Evolutionary conservation across 768 basidiomycete species (phyloP), one percentile per base, ranked within the genome.

Genomic region (Boletus rex-veris): DNA sequence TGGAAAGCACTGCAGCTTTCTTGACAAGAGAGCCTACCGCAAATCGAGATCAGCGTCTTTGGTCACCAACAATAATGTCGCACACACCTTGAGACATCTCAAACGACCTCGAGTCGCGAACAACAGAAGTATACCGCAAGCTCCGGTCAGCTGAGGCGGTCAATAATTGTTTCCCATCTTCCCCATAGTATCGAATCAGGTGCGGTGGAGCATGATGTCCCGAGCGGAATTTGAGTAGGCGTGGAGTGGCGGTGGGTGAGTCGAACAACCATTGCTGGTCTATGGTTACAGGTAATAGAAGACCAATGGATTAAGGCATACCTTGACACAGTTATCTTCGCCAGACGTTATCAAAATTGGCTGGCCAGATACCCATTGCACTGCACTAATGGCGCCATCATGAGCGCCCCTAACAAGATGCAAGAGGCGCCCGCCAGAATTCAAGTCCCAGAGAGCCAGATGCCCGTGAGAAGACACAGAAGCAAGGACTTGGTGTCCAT

Each of bases 261-360:
- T 98, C 97, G 62, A 96, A 95, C 19, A 96, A 67, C 95, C 96
- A 98, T 94, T 99, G 95, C 95, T 98, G 64, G 38, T 51, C 16
- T 50, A 38, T 15, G 26, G 45, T 65, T 45, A 54, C 24, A 55
- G 48, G 28, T 39, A 41, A 19, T 24, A 19, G 11, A n/a, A 45
- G 44, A 28, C 30, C 11, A 50, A 37, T 37, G 33, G 16, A 24
- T 48, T 7, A 39, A 36, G 35, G 40, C 66, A 68, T 50, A 94
- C 95, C 80, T 98, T 98, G 54, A 99, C 80, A 61, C 92, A 90
- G 68, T 99, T 99, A 66, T 98, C 97, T 58, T 88, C 90, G 19
- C 93, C 90, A 3, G 90, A 91, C 33, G 85, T 94, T 55, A 98
- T 79, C 44, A 99, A 74, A 12, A 99, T 72, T 8, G 94, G 92